phyloP scores from a whole-genome alignment of 129 eudicot species.

The Erigeron canadensis region DNA sequence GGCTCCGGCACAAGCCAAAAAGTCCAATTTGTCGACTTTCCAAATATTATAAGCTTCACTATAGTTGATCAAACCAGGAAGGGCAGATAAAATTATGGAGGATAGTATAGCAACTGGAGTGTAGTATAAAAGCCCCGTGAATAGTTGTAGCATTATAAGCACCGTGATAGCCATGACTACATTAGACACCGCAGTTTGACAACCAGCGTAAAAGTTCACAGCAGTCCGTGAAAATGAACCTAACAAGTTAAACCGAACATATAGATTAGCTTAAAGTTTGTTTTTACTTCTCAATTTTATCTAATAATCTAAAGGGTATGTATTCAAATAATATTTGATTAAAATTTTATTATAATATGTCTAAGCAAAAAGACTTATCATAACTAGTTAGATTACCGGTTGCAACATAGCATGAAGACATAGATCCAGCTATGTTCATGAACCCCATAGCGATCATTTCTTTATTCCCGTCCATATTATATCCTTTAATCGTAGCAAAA shows the following conservation, averaged over 20 bases:
- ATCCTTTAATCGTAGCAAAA: constrained; percentile 74
- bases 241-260: constrained; percentile 5
- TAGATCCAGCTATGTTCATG: constrained; percentile 78
- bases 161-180: constrained; percentile 73
- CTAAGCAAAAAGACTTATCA: no score
- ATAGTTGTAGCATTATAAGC: constrained; percentile 45
- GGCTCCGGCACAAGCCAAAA: constrained; percentile 59
- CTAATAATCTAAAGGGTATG: no score
- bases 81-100: constrained; percentile 62
- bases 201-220: constrained; percentile 58
- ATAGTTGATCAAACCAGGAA: constrained; percentile 64
- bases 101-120: constrained; percentile 62
- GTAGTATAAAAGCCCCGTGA: constrained; percentile 53
- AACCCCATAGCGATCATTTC: constrained; percentile 88
- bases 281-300: no score
- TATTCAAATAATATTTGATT: no score
- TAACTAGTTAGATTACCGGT: constrained; percentile 49
- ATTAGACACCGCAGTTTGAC: constrained; percentile 58
- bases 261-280: constrained; percentile 4
- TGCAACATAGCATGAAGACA: constrained; percentile 83
- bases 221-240: constrained; percentile 78
- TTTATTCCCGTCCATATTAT: constrained; percentile 83
- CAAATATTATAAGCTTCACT: constrained; percentile 53
- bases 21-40: constrained; percentile 73
- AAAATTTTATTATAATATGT: no score